Conservation (phyloP, 768 basidiomycete genomes). For the Phanerochaete sordida region DNA sequence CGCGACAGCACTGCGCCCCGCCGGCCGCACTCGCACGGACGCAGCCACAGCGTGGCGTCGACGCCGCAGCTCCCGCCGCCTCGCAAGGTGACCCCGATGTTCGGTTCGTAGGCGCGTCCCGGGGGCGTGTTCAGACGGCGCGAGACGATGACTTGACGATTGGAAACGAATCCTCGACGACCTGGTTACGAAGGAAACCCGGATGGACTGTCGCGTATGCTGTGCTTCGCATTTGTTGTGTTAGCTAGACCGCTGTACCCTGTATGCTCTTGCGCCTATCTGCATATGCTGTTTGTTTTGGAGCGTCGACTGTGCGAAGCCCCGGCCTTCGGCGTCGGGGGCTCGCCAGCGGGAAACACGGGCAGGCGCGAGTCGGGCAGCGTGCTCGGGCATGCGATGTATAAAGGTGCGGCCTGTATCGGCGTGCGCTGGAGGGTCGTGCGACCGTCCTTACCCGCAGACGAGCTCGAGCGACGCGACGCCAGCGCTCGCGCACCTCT, state of each 20-base stretch:
- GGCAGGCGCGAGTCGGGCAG: too few species aligned
- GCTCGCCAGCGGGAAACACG: too few species aligned
- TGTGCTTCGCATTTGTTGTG: neutral
- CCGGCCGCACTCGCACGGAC: neutral
- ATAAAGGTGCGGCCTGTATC: too few species aligned
- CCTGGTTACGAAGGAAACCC: neutral
- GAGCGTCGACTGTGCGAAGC: too few species aligned
- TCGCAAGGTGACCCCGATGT: conserved; percentile 15
- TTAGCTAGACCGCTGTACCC: neutral
- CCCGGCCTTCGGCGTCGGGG: too few species aligned
- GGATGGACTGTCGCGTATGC: neutral
- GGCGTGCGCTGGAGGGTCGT: too few species aligned
- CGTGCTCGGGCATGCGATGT: too few species aligned
- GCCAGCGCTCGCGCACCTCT: too few species aligned
- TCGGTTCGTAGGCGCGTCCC: neutral
- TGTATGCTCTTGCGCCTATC: neutral
- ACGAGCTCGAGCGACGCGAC: too few species aligned
- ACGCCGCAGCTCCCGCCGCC: conserved; percentile 9
- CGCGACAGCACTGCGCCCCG: neutral
- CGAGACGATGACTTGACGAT: neutral
- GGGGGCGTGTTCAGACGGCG: neutral
- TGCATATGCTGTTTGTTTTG: neutral
- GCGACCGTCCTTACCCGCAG: too few species aligned
- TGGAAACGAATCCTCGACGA: too few species aligned
- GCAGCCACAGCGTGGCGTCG: neutral